These are phyloP conservation scores for Dissophora globulifera DNA, from an alignment of 192 early-diverging fungal species.

Conservation along the genomic window DNA sequence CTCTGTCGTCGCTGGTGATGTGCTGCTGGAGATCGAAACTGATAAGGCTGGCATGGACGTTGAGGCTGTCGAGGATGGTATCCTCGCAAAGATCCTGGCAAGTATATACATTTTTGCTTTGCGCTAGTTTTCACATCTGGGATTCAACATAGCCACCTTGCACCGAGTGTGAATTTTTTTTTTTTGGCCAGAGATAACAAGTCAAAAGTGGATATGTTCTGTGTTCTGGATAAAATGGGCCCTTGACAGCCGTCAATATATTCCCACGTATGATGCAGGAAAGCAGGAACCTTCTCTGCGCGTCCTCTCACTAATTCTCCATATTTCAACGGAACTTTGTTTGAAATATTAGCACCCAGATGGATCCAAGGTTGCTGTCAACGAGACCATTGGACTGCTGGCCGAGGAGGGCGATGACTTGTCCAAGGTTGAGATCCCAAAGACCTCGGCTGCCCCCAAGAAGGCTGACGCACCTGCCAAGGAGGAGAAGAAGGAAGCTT, in stretches of 20 bases:
- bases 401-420: slow-evolving; percentile 92
- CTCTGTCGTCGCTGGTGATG: slow-evolving; percentile 88
- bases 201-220: too few relatives aligned
- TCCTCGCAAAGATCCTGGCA: slow-evolving; percentile 92
- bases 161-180: too few relatives aligned
- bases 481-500: slow-evolving; percentile 48
- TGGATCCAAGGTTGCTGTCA: slow-evolving; percentile 80
- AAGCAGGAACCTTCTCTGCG: too few relatives aligned
- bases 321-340: neutral
- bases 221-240: too few relatives aligned
- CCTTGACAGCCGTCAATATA: too few relatives aligned
- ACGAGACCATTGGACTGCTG: slow-evolving; percentile 81
- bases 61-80: slow-evolving; percentile 96
- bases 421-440: slow-evolving; percentile 76
- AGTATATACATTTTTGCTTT: too few relatives aligned
- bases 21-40: slow-evolving; percentile 95
- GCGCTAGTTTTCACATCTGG: too few relatives aligned
- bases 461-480: slow-evolving; percentile 42
- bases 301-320: too few relatives aligned
- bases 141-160: too few relatives aligned
- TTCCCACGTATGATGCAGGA: slow-evolving; percentile 12
- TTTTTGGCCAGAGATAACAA: too few relatives aligned
- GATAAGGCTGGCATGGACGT: slow-evolving; percentile 99
- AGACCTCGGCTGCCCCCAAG: slow-evolving; percentile 33
- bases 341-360: slow-evolving; percentile 55